A percentile compares a stretch with the other conserved stretches of the same genome.
Evolutionary conservation across 306 rosid genomes (phyloP).

Genomic region (Sicyos edulis): DNA sequence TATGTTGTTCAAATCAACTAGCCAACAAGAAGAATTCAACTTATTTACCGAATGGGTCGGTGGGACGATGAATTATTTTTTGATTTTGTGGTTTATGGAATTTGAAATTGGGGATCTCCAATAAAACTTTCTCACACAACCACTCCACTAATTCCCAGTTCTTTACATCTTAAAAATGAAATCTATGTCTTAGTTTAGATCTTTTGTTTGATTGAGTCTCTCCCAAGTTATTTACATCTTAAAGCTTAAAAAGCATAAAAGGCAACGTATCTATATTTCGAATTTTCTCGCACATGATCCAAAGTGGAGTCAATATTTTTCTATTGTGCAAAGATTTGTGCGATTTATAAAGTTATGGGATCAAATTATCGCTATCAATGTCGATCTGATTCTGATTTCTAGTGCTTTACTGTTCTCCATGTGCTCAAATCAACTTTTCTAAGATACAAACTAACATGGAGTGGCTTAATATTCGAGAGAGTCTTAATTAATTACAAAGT

Average conservation of each 20-base stretch:
- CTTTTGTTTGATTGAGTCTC: too few species aligned
- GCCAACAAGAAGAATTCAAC: too few species aligned
- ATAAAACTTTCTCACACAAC: not conserved
- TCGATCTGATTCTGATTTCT: not conserved
- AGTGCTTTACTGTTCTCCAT: conserved; percentile 5
- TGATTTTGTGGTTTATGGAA: not conserved
- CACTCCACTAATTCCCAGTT: too few species aligned
- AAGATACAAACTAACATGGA: not conserved
- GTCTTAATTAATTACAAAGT: too few species aligned
- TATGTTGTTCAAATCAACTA: too few species aligned
- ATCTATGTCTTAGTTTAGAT: too few species aligned
- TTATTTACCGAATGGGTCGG: too few species aligned
- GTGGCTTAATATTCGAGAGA: too few species aligned
- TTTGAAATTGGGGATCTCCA: not conserved
- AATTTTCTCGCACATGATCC: not conserved
- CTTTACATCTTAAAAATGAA: too few species aligned
- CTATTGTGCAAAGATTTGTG: not conserved
- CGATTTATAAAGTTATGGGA: not conserved
- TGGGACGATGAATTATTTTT: too few species aligned
- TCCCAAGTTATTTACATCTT: too few species aligned
- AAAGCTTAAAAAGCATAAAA: too few species aligned
- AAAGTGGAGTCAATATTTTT: not conserved
- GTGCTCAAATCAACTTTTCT: not conserved
- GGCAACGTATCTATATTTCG: not conserved
- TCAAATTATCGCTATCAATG: not conserved